Percentiles rank a stretch among this genome's conserved stretches.
phyloP scores from a whole-genome alignment of 2,329 filamentous ascomycete genomes.

The Colletotrichum eleusines region DNA sequence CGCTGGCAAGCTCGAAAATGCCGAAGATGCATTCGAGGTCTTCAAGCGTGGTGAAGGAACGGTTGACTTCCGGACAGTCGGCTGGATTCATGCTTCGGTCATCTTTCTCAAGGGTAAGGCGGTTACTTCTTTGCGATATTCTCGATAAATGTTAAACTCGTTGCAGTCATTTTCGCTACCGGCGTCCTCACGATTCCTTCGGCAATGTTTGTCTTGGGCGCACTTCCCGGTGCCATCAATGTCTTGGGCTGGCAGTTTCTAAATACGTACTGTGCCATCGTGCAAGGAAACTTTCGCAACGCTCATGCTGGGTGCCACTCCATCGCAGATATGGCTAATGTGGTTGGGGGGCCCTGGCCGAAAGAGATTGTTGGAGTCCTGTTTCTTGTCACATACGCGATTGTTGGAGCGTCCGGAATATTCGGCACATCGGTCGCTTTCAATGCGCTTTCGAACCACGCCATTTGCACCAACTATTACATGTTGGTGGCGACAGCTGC shows the following conservation, averaged over 20 bases:
- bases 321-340: conserved; percentile 67
- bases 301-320: conserved; percentile 54
- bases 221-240: conserved; percentile 57
- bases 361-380: conserved; percentile 66
- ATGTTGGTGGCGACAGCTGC: conserved; percentile 64
- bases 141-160: neutral
- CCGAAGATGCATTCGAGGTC: conserved; percentile 54
- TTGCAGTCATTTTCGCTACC: conserved; percentile 56
- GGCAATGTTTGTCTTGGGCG: conserved; percentile 57
- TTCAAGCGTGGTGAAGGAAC: conserved; percentile 58
- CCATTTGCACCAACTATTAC: conserved; percentile 70
- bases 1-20: conserved; percentile 44
- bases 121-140: neutral
- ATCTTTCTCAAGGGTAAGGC: conserved; percentile 59
- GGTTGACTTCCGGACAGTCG: conserved; percentile 62
- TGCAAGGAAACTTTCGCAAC: conserved; percentile 56
- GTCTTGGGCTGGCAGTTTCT: conserved; percentile 56
- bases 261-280: conserved; percentile 56
- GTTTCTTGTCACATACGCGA: conserved; percentile 69
- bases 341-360: conserved; percentile 64
- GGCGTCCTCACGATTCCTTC: conserved; percentile 58
- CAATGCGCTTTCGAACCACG: conserved; percentile 70
- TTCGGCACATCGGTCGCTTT: conserved; percentile 69
- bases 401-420: conserved; percentile 68
- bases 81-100: conserved; percentile 60